Evolutionary conservation across 768 basidiomycete genomes (phyloP).

Genomic region (Serendipita sp.): DNA sequence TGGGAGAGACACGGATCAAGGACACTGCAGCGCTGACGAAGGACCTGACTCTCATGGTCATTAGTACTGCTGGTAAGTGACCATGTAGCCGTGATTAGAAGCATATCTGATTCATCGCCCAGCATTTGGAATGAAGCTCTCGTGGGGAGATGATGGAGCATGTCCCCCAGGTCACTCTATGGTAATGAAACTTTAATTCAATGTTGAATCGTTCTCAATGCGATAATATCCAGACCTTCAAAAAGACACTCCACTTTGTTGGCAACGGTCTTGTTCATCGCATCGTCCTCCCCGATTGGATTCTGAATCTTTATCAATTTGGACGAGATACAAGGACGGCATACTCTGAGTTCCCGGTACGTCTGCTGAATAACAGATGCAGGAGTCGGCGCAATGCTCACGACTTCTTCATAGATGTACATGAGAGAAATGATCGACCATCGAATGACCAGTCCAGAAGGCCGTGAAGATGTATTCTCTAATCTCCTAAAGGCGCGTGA

Average conservation of each 20-base stretch:
- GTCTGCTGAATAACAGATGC: background rate
- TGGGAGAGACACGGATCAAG: background rate
- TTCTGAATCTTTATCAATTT: background rate
- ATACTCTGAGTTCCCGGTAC: background rate
- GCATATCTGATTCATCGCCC: background rate
- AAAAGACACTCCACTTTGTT: background rate
- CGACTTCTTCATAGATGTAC: conserved; percentile 22
- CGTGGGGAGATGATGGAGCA: background rate
- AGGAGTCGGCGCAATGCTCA: background rate
- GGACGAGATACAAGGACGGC: background rate
- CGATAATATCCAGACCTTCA: background rate
- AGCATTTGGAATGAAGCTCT: background rate
- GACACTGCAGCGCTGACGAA: background rate
- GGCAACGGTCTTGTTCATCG: background rate
- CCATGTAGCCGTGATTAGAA: background rate
- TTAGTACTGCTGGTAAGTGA: background rate
- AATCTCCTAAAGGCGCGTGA: conserved; percentile 36
- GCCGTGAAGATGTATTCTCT: conserved; percentile 34
- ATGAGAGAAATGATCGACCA: conserved; percentile 38
- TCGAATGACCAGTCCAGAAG: conserved; percentile 18
- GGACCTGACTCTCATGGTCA: background rate
- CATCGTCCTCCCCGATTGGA: background rate
- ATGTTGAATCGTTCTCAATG: background rate
- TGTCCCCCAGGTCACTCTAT: background rate
- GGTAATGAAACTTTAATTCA: background rate